These are phyloP conservation scores for Fusarium sp. DNA, from an alignment of 2,329 filamentous ascomycete genomes.

Conservation along the genomic window DNA sequence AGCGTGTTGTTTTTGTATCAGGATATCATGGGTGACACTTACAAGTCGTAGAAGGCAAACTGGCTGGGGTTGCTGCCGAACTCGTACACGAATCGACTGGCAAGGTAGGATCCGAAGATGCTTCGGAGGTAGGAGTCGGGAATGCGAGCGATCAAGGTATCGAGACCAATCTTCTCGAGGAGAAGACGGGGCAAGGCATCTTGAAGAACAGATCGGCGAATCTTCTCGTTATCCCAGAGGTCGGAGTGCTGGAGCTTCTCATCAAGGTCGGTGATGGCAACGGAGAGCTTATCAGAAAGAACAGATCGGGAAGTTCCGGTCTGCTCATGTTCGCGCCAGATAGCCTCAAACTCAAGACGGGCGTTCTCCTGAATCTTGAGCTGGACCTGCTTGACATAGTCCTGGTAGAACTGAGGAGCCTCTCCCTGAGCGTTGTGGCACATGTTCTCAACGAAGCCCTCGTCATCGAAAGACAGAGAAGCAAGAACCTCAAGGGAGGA, in stretches of 20 bases:
- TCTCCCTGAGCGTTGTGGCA: conserved; percentile 80
- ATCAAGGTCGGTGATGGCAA: conserved; percentile 95
- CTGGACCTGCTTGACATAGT: conserved; percentile 93
- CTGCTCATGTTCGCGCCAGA: conserved; percentile 92
- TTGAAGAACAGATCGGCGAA: conserved; percentile 81
- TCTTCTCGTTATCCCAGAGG: conserved; percentile 85
- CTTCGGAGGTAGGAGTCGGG: conserved; percentile 92
- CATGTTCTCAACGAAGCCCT: conserved; percentile 92
- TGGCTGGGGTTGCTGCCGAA: conserved; percentile 93
- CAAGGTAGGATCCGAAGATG: conserved; percentile 96
- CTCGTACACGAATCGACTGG: conserved; percentile 95
- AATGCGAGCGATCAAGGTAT: conserved; percentile 87
- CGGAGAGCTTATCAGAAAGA: conserved; percentile 90
- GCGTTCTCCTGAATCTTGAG: conserved; percentile 92
- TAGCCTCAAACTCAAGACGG: conserved; percentile 93
- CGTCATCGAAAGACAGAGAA: conserved; percentile 92
- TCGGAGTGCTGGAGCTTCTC: conserved; percentile 96
- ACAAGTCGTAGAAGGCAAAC: conserved; percentile 99
- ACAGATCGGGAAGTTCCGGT: conserved; percentile 84
- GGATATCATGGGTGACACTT: conserved; percentile 58
- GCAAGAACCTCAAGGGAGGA: conserved; percentile 97
- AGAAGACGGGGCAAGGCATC: conserved; percentile 90
- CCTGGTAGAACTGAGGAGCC: conserved; percentile 89
- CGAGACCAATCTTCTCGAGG: conserved; percentile 89
- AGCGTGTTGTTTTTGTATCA: conserved; percentile 40